A percentile compares a stretch with the other conserved stretches of the same genome.
These are phyloP conservation scores for Cladosporium sp. DNA, from an alignment of 2,329 filamentous ascomycete species.

Conservation along the genomic window DNA sequence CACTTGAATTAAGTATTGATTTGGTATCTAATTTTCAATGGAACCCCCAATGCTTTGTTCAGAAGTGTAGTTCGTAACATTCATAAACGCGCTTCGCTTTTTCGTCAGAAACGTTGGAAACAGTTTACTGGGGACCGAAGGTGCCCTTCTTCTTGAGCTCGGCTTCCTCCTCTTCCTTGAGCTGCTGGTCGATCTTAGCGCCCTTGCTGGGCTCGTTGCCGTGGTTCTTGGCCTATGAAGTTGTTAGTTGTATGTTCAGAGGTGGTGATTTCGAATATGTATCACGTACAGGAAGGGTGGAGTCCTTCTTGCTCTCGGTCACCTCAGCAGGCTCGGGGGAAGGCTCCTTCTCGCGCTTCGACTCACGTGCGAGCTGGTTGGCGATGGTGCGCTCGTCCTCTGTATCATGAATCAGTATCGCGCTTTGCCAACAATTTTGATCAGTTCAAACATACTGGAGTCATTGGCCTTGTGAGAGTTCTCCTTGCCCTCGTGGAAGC, in stretches of 20 bases:
- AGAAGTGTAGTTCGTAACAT: constrained; percentile 10
- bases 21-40: constrained; percentile 10
- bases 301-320: constrained; percentile 52
- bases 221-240: constrained; percentile 53
- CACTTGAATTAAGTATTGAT: constrained; percentile 7
- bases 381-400: constrained; percentile 69
- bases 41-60: constrained; percentile 6
- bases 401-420: constrained; percentile 25
- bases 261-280: constrained; percentile 25
- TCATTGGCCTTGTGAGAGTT: constrained; percentile 67
- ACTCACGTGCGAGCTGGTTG: constrained; percentile 65
- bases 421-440: no score
- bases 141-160: constrained; percentile 58
- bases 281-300: constrained; percentile 44
- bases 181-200: constrained; percentile 66
- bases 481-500: constrained; percentile 68
- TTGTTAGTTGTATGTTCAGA: constrained; percentile 26
- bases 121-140: constrained; percentile 30
- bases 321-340: constrained; percentile 34
- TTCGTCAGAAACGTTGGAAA: neutral
- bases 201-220: constrained; percentile 71
- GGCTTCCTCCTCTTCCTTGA: constrained; percentile 65
- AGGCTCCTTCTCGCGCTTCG: constrained; percentile 46
- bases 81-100: constrained; percentile 11
- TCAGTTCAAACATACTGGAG: constrained; percentile 55